Percentiles rank a stretch among this genome's conserved stretches.
Evolutionary conservation across 345 rosid genomes (phyloP).

Genomic region (Mallotus nudiflorus): DNA sequence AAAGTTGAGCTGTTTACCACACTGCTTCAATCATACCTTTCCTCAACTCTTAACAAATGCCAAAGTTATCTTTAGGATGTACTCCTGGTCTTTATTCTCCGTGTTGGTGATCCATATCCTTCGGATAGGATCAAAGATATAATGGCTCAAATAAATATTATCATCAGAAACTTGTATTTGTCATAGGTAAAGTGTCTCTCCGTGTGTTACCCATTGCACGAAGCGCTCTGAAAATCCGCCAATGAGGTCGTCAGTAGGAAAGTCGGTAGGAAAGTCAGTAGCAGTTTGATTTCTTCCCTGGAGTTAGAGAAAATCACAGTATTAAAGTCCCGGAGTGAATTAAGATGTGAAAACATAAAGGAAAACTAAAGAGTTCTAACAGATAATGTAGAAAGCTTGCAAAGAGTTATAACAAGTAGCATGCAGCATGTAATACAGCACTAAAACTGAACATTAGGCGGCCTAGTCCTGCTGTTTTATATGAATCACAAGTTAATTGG

Average conservation of each 20-base stretch:
- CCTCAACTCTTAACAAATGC: not conserved
- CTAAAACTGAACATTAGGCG: too few species aligned
- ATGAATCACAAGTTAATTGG: too few species aligned
- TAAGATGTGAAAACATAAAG: not conserved
- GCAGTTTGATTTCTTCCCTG: constrained; percentile 47
- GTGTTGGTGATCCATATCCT: constrained; percentile 46
- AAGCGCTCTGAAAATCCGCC: constrained; percentile 51
- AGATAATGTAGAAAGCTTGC: too few species aligned
- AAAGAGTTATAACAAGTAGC: too few species aligned
- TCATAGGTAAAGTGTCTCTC: constrained; percentile 42
- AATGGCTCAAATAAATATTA: constrained; percentile 13
- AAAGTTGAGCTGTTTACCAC: constrained; percentile 17
- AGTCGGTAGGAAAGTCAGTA: too few species aligned
- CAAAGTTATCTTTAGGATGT: constrained; percentile 13
- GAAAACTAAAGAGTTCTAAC: not conserved
- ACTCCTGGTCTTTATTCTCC: constrained; percentile 13
- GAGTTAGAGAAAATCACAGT: not conserved
- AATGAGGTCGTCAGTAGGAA: constrained; percentile 10
- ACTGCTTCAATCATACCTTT: constrained; percentile 7
- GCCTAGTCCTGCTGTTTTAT: too few species aligned
- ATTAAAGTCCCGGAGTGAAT: too few species aligned
- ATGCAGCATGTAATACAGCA: too few species aligned
- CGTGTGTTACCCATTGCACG: constrained; percentile 64
- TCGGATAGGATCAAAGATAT: constrained; percentile 45
- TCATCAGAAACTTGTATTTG: constrained; percentile 16